These are phyloP conservation scores for Silene conica DNA, from an alignment of 148 eudicot species.

Conservation along the genomic window DNA sequence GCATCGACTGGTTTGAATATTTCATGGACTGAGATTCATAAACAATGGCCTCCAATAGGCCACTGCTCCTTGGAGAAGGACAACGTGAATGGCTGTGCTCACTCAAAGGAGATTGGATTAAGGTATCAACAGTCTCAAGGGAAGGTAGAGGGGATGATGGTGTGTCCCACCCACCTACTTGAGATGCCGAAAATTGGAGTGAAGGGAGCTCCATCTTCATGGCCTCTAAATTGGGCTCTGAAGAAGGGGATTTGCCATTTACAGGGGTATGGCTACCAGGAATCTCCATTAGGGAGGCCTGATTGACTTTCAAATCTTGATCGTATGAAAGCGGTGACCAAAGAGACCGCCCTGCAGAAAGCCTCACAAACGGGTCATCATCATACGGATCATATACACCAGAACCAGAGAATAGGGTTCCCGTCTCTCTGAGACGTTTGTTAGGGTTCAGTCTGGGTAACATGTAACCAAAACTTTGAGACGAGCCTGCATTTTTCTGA, in stretches of 20 bases:
- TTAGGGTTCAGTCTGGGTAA: constrained; percentile 39
- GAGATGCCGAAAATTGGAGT: constrained; percentile 68
- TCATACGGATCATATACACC: constrained; percentile 34
- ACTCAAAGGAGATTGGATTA: constrained; percentile 55
- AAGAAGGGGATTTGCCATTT: constrained; percentile 69
- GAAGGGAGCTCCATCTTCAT: constrained; percentile 93
- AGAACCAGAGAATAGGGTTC: constrained; percentile 19
- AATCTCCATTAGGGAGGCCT: no score
- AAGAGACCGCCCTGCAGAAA: constrained; percentile 33
- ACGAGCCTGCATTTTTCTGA: constrained; percentile 26
- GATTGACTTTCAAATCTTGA: constrained; percentile 23
- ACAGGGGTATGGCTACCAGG: constrained; percentile 55
- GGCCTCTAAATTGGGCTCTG: constrained; percentile 56
- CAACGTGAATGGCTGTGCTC: constrained; percentile 48
- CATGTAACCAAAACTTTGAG: constrained; percentile 27
- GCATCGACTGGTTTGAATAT: constrained; percentile 13
- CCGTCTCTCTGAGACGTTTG: constrained; percentile 53
- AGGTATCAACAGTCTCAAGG: constrained; percentile 55
- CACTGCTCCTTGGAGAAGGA: constrained; percentile 53
- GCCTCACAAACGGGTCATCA: constrained; percentile 27
- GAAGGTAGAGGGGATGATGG: constrained; percentile 39
- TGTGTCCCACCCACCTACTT: constrained; percentile 43
- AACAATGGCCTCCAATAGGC: constrained; percentile 64
- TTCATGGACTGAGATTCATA: constrained; percentile 49
- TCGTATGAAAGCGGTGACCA: constrained; percentile 36